These are phyloP conservation scores for Curvularia lunata DNA, from an alignment of 2,329 filamentous ascomycete genomes.

Conservation along the genomic window DNA sequence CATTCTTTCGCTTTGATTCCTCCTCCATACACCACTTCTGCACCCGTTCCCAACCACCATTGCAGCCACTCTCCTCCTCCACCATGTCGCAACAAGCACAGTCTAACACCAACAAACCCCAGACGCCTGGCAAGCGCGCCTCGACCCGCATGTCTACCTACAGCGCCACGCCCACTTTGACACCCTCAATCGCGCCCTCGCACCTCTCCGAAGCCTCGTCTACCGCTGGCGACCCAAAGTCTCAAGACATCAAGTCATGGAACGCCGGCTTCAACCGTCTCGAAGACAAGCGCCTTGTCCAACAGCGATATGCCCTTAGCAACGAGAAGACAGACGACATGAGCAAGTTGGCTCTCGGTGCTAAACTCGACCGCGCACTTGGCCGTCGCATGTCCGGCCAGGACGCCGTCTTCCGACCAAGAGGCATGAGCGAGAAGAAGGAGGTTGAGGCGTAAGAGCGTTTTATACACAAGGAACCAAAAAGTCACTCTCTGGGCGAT, in stretches of 20 bases:
- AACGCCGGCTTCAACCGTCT: conserved; percentile 82
- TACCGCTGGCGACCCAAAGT: conserved; percentile 54
- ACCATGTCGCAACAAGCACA: conserved; percentile 29
- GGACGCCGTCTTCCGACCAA: conserved; percentile 80
- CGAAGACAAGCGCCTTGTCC: conserved; percentile 83
- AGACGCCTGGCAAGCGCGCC: conserved; percentile 47
- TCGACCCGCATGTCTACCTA: conserved; percentile 59
- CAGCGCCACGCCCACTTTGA: conserved; percentile 58
- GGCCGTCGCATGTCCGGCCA: conserved; percentile 85
- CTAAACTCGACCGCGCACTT: conserved; percentile 88
- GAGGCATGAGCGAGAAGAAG: conserved; percentile 47
- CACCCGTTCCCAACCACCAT: background rate
- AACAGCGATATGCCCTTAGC: conserved; percentile 80
- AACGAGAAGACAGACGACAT: conserved; percentile 82
- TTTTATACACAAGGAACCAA: background rate
- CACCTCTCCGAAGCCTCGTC: conserved; percentile 48
- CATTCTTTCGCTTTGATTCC: conserved; percentile 5
- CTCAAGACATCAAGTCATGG: conserved; percentile 74
- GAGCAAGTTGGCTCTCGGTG: conserved; percentile 84
- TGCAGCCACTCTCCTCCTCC: conserved; percentile 5
- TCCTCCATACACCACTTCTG: conserved; percentile 5
- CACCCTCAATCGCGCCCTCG: conserved; percentile 58
- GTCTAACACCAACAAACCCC: conserved; percentile 37
- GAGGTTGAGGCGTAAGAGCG: conserved; percentile 31
- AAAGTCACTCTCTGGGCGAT: conserved; percentile 4